Evolutionary conservation across 768 basidiomycete genomes (phyloP), one percentile per base, ranked within the genome.

Genomic region (Auricularia sp.): DNA sequence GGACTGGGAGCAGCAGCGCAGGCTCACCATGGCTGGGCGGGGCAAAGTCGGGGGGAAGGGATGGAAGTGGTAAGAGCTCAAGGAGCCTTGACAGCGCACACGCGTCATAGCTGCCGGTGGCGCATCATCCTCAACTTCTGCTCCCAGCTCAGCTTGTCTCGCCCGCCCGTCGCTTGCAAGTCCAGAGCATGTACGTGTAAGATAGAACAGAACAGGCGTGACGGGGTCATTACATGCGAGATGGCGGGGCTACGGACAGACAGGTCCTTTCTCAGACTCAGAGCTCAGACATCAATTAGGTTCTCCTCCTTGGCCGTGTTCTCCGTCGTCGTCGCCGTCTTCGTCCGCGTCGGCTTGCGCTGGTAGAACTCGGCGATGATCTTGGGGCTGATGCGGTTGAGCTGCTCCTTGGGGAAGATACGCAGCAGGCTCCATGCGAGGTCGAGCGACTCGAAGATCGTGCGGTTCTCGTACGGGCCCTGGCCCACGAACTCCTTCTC

Each of bases 351-450:
- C 45, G 84, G 75, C 79, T 95, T 94, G 71, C 94, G 88, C 56
- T 83, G 88, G 72, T 97, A 97, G 76, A 89, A 97, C 77, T 97
- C 94, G 67, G 84, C 84, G 71, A 97, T 88, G 73, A 97, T 95
- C 86, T 93, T 93, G 71, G 94, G 94, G 74, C 87, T 94, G 81
- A 98, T 95, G 72, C 95, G 92, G 81, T 98, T 98, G 69, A 98
- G 83, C 76, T 94, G 92, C 78, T 98, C 96, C 77, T 95, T 94
- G 67, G 97, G 97, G 91, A 98, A 99, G 74, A 96, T 96, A 69
- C 97, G 89, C 69, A 99, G 82, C 63, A 99, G 78, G 29, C 89
- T 89, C 97, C 97, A 99, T 24, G 94, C 97, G 64, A 98, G 82
- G 78, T 99, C 97, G 54, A 99, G 84, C 62, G 94, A 95, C 71